A percentile compares a stretch with the other conserved stretches of the same genome.
phyloP scores from a whole-genome alignment of 345 rosid species.

The Cochlearia excelsa region DNA sequence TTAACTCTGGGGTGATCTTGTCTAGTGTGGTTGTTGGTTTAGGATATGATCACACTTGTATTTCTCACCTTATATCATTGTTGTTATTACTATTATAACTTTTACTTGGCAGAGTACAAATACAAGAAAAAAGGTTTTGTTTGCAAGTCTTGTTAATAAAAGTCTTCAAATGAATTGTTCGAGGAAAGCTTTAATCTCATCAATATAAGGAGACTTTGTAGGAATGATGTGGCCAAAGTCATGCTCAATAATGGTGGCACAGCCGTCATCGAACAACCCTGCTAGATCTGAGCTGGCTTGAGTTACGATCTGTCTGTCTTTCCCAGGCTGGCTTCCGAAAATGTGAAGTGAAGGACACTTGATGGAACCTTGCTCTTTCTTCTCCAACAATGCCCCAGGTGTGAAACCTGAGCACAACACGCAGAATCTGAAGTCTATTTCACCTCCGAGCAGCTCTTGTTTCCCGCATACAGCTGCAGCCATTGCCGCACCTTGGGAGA shows the following conservation, averaged over 20 bases:
- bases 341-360: slow-evolving; percentile 86
- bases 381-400: slow-evolving; percentile 36
- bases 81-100: slow-evolving; percentile 3
- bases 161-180: slow-evolving; percentile 49
- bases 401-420: slow-evolving; percentile 79
- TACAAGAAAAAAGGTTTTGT: slow-evolving; percentile 27
- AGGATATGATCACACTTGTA: slow-evolving; percentile 27
- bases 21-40: slow-evolving; percentile 33
- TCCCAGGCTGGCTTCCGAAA: slow-evolving; percentile 60
- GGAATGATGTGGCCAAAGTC: slow-evolving; percentile 90
- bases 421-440: slow-evolving; percentile 68
- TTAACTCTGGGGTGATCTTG: slow-evolving; percentile 20
- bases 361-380: slow-evolving; percentile 38
- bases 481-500: slow-evolving; percentile 96
- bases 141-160: slow-evolving; percentile 12
- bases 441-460: slow-evolving; percentile 42
- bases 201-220: slow-evolving; percentile 64
- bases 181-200: slow-evolving; percentile 64
- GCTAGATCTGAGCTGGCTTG: slow-evolving; percentile 62
- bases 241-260: slow-evolving; percentile 63
- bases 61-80: slow-evolving; percentile 14
- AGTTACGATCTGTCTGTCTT: slow-evolving; percentile 77
- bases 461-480: slow-evolving; percentile 61
- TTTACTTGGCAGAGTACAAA: slow-evolving; percentile 11
- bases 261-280: slow-evolving; percentile 50